Conservation (phyloP, 2,329 filamentous ascomycete species). For the Ascochyta koolunga region DNA sequence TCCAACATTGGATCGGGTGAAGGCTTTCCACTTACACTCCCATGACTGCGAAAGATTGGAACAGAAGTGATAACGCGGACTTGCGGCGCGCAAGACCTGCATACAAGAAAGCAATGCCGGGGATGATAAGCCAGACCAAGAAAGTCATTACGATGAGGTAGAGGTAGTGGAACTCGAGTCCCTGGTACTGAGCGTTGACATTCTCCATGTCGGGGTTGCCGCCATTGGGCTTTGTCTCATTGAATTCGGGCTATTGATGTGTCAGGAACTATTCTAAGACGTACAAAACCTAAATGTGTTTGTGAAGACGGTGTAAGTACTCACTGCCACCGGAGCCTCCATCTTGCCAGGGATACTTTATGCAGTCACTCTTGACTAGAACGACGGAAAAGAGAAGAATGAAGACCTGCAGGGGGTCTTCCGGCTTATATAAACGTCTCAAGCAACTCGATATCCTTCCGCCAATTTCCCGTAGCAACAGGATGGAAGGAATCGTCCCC, state of each 20-base stretch:
- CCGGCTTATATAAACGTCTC: constrained; percentile 28
- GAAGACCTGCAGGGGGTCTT: constrained; percentile 15
- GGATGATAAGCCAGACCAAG: constrained; percentile 71
- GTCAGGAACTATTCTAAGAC: constrained; percentile 5
- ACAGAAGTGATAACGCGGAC: constrained; percentile 66
- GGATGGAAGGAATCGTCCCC: constrained; percentile 10
- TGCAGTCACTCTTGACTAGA: constrained; percentile 1
- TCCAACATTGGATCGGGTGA: background rate
- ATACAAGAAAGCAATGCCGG: constrained; percentile 69
- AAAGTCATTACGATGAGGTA: constrained; percentile 65
- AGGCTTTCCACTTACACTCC: constrained; percentile 51
- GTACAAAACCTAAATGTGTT: background rate
- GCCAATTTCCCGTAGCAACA: constrained; percentile 18
- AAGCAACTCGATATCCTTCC: constrained; percentile 1
- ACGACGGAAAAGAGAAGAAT: constrained; percentile 6
- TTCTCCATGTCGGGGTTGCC: constrained; percentile 61
- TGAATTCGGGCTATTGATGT: constrained; percentile 46
- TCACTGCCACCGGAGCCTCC: constrained; percentile 26
- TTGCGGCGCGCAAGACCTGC: constrained; percentile 68
- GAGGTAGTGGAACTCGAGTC: constrained; percentile 66
- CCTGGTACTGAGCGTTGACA: constrained; percentile 64
- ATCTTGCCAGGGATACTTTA: constrained; percentile 6
- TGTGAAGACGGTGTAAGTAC: constrained; percentile 1
- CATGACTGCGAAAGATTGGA: constrained; percentile 65
- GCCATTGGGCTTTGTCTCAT: constrained; percentile 56